Evolutionary conservation across 2,329 filamentous ascomycete genomes (phyloP).

Genomic region (Rutstroemia sp.): DNA sequence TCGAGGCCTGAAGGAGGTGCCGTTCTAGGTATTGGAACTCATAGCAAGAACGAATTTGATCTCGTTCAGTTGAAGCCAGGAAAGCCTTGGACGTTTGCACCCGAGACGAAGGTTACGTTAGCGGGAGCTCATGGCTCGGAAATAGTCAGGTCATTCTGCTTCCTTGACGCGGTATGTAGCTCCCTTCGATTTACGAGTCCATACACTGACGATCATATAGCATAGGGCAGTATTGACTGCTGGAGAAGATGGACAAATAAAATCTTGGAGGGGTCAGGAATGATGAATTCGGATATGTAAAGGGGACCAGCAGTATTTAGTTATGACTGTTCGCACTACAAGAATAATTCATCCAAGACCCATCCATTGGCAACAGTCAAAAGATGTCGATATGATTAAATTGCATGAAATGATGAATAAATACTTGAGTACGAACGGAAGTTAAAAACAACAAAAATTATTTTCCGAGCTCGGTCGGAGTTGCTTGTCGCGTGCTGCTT

Average conservation of each 20-base stretch:
- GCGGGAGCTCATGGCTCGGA: constrained; percentile 57
- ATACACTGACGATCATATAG: constrained; percentile 14
- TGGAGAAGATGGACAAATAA: constrained; percentile 35
- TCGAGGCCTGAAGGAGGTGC: constrained; percentile 53
- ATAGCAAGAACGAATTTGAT: constrained; percentile 53
- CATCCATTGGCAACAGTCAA: too few species aligned
- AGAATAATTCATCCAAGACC: too few species aligned
- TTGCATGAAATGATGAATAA: too few species aligned
- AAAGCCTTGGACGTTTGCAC: constrained; percentile 46
- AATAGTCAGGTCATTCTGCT: constrained; percentile 56
- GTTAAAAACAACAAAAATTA: neutral
- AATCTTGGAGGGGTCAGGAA: constrained; percentile 31
- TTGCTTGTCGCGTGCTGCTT: constrained; percentile 7
- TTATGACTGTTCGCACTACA: too few species aligned
- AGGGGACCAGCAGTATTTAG: neutral
- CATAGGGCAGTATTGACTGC: constrained; percentile 31
- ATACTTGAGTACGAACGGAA: too few species aligned
- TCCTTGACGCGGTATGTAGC: constrained; percentile 48
- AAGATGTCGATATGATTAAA: neutral
- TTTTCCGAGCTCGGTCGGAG: constrained; percentile 2
- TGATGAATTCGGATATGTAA: neutral
- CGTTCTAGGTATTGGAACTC: constrained; percentile 57
- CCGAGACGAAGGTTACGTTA: constrained; percentile 49
- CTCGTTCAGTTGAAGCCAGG: constrained; percentile 50
- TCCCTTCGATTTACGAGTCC: neutral